These are phyloP conservation scores for Brasenia schreberi DNA, from an alignment of 164 flowering plant genomes.

Conservation along the genomic window DNA sequence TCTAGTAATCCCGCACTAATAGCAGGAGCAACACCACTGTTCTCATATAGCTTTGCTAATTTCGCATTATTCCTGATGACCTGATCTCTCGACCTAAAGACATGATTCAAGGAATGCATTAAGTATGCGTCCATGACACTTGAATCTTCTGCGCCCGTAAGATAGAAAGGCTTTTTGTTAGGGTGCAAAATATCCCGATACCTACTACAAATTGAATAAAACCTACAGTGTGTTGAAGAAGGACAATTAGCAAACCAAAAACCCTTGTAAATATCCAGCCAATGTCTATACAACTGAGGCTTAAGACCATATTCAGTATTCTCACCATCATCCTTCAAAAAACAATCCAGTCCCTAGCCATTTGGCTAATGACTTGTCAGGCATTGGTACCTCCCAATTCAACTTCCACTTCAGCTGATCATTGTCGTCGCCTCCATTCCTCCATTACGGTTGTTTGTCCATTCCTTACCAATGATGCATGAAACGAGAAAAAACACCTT, in stretches of 20 bases:
- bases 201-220: constrained; percentile 76
- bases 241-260: constrained; percentile 50
- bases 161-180: constrained; percentile 86
- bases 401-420: too few species aligned
- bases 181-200: constrained; percentile 74
- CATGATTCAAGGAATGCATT: constrained; percentile 81
- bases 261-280: constrained; percentile 41
- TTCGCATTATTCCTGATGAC: constrained; percentile 59
- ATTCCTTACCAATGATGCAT: too few species aligned
- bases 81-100: constrained; percentile 58
- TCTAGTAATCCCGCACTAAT: constrained; percentile 42
- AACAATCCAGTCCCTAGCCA: too few species aligned
- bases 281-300: constrained; percentile 45
- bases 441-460: too few species aligned
- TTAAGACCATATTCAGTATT: constrained; percentile 29
- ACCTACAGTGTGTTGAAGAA: constrained; percentile 49
- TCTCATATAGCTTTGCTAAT: constrained; percentile 40
- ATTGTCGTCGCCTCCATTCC: too few species aligned
- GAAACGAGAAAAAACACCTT: too few species aligned
- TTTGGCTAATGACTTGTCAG: too few species aligned
- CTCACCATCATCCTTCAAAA: constrained; percentile 15
- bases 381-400: too few species aligned
- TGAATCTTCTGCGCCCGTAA: constrained; percentile 68
- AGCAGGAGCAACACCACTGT: constrained; percentile 20
- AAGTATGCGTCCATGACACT: constrained; percentile 76